Evolutionary conservation across 805 yeast genomes (phyloP).

Genomic region (Suhomyces tanzawaensis): DNA sequence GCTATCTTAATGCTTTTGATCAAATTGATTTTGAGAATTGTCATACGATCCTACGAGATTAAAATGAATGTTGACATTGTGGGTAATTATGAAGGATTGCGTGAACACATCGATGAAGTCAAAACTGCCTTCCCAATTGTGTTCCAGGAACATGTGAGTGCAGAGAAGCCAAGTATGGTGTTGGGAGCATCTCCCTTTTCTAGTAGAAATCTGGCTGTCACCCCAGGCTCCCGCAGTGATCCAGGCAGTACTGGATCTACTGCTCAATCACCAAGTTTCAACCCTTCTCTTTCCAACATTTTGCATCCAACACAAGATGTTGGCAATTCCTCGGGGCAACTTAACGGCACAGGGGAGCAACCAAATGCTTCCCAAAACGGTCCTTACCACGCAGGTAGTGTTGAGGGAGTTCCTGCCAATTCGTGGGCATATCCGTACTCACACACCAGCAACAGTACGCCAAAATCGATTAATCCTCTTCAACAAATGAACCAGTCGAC

Average conservation of each 20-base stretch:
- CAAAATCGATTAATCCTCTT: too few relatives aligned
- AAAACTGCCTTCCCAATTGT: not conserved
- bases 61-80: constrained; percentile 9
- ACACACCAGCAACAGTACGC: too few relatives aligned
- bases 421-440: too few relatives aligned
- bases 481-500: too few relatives aligned
- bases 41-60: constrained; percentile 16
- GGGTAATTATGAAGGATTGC: constrained; percentile 5
- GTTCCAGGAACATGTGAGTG: not conserved
- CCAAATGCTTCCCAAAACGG: too few relatives aligned
- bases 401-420: too few relatives aligned
- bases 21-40: constrained; percentile 18
- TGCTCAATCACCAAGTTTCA: not conserved
- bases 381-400: too few relatives aligned
- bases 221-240: not conserved
- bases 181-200: not conserved
- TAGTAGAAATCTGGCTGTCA: not conserved
- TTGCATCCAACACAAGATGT: constrained; percentile 13
- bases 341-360: too few relatives aligned
- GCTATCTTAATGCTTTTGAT: constrained; percentile 14
- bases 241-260: too few relatives aligned
- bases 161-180: not conserved
- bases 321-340: too few relatives aligned
- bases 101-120: not conserved
- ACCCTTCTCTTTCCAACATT: constrained; percentile 23